Evolutionary conservation across 768 basidiomycete species (phyloP).

Genomic region (Mycena maculata): DNA sequence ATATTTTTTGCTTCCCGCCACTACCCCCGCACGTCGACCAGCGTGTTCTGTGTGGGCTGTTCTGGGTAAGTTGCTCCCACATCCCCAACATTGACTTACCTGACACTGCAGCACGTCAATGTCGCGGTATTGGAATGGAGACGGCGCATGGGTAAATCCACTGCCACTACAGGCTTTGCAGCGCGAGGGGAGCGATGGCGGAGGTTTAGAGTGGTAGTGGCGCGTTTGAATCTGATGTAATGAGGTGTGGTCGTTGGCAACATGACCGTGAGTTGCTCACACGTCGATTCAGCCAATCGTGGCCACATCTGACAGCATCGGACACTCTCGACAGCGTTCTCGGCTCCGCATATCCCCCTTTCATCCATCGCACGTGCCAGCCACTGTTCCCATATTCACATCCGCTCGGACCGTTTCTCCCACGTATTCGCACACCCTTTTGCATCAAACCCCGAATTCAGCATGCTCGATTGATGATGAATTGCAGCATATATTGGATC

Average conservation of each 20-base stretch:
- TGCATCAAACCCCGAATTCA: slow-evolving; percentile 10
- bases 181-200: slow-evolving; percentile 4
- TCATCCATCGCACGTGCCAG: slow-evolving; percentile 9
- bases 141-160: not conserved
- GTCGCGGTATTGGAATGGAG: slow-evolving; percentile 6
- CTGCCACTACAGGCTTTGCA: not conserved
- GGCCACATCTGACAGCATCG: slow-evolving; percentile 5
- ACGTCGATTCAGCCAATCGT: not conserved
- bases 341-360: slow-evolving; percentile 9
- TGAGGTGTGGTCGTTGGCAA: not conserved
- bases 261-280: not conserved
- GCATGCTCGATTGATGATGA: slow-evolving; percentile 3
- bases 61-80: slow-evolving; percentile 7
- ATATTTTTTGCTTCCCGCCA: slow-evolving; percentile 15
- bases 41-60: slow-evolving; percentile 10
- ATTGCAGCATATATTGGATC: slow-evolving; percentile 11
- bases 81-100: slow-evolving; percentile 6
- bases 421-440: slow-evolving; percentile 5
- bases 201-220: slow-evolving; percentile 6
- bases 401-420: slow-evolving; percentile 8
- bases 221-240: slow-evolving; percentile 1
- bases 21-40: slow-evolving; percentile 7
- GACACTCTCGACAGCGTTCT: slow-evolving; percentile 7
- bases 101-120: slow-evolving; percentile 11
- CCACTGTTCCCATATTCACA: slow-evolving; percentile 1